Evolutionary conservation across 169 alveolate species (phyloP).

Genomic region (Plasmodium chabaudi): DNA sequence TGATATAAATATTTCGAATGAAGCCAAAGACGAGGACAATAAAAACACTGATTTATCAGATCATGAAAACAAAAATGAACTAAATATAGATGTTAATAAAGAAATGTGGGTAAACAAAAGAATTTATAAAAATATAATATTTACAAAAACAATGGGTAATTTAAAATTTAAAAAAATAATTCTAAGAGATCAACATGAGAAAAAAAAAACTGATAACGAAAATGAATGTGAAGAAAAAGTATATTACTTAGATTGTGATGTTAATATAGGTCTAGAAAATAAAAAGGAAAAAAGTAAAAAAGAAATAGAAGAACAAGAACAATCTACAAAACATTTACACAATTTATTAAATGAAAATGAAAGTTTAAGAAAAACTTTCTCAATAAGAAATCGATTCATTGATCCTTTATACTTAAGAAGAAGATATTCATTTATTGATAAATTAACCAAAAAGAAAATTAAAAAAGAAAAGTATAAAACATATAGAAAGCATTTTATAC

Average conservation of each 20-base stretch:
- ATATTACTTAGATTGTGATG: conserved; percentile 58
- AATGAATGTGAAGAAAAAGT: conserved; percentile 22
- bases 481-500: conserved; percentile 82
- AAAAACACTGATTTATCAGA: neutral
- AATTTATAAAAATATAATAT: conserved; percentile 61
- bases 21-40: neutral
- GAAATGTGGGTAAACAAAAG: neutral
- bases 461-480: conserved; percentile 81
- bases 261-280: conserved; percentile 68
- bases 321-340: conserved; percentile 29
- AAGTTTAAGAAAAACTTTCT: conserved; percentile 39
- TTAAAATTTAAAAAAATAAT: conserved; percentile 58
- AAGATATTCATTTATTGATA: conserved; percentile 82
- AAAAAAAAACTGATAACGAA: conserved; percentile 3
- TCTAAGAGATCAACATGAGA: conserved; percentile 8
- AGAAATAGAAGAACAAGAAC: conserved; percentile 56
- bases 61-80: conserved; percentile 4
- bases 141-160: conserved; percentile 27
- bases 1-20: neutral
- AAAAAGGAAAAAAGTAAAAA: conserved; percentile 10
- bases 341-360: conserved; percentile 66
- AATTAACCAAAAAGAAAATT: conserved; percentile 82
- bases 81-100: neutral
- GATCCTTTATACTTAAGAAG: conserved; percentile 85
- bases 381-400: conserved; percentile 81